Evolutionary conservation across 306 rosid species (phyloP), one percentile per base, ranked within the genome.

Genomic region (Lathyrus tuberosus): DNA sequence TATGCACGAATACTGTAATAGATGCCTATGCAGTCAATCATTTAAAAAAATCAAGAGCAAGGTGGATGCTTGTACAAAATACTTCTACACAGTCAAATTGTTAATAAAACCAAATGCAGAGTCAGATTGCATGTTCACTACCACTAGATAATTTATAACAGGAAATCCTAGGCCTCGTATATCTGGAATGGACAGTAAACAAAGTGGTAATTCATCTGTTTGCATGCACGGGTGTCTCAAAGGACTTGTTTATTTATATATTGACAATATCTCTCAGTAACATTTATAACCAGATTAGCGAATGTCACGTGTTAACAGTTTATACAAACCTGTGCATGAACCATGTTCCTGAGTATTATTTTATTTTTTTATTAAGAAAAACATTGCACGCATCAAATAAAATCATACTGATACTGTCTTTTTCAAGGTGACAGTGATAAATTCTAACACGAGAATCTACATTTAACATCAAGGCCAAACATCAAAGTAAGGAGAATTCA

Each of bases 61-160:
- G 42, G 43, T 8, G 5, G 0, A 61, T 18, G 51, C 33, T 48
- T 26, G 30, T 10, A 4, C n/a, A 5, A 40, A 28, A 41, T 61
- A 58, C 42, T 38, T 58, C 57, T 49, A 33, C 52, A 58, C 71
- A 61, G 58, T 61, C 53, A 42, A 71, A 52, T 31, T 33, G 58
- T 11, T 44, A n/a, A 69, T 14, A 20, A 54, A 22, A 49, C 17
- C 5, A 42, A 37, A 42, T 1, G 42, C 42, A 37, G 17, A 61
- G 52, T 56, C 38, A 76, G 35, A 64, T 71, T 66, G 31, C 10
- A 41, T 10, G 30, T n/a, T 41, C 24, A 44, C 40, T 26, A 60
- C 48, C 60, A 53, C 35, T 22, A 53, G 1, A 11, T 20, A 11
- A 22, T 5, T 53, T 53, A 53, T 2, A 43, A 8, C 33, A 41